Percentiles rank a stretch among this genome's conserved stretches.
phyloP scores from a whole-genome alignment of 1,284 basidiomycete species.

The Cryptococcus sp. region DNA sequence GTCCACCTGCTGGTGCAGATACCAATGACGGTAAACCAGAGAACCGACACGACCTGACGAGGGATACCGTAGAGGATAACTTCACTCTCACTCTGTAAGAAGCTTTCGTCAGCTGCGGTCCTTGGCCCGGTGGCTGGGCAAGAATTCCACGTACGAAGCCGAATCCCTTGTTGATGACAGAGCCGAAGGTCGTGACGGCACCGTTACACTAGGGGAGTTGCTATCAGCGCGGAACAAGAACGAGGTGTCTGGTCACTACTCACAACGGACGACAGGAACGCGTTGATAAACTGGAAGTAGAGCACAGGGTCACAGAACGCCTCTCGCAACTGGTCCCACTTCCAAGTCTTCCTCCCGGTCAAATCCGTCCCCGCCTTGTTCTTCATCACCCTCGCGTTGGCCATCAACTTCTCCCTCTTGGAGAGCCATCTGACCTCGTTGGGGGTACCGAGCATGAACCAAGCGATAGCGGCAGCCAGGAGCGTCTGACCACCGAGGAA shows the following conservation, averaged over 20 bases:
- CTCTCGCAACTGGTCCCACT: slow-evolving; percentile 37
- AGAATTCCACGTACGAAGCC: slow-evolving; percentile 1
- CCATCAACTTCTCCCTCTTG: slow-evolving; percentile 28
- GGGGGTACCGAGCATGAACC: slow-evolving; percentile 35
- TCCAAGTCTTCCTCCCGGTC: slow-evolving; percentile 29
- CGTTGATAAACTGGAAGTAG: slow-evolving; percentile 38
- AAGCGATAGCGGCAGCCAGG: slow-evolving; percentile 23
- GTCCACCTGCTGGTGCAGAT: slow-evolving; percentile 27
- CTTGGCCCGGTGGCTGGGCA: neutral
- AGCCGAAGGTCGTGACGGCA: slow-evolving; percentile 35
- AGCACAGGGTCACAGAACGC: slow-evolving; percentile 30
- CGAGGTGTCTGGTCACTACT: neutral
- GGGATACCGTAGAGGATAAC: slow-evolving; percentile 40
- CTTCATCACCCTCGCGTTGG: slow-evolving; percentile 32
- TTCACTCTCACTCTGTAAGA: slow-evolving; percentile 25
- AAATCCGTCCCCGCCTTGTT: slow-evolving; percentile 38
- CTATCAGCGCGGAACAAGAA: neutral
- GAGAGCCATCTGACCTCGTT: slow-evolving; percentile 38
- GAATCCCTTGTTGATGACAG: slow-evolving; percentile 20
- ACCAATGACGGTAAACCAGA: slow-evolving; percentile 40
- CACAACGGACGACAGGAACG: slow-evolving; percentile 21
- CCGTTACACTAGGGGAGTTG: slow-evolving; percentile 15
- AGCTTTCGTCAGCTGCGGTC: no score
- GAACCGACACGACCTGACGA: slow-evolving; percentile 30
- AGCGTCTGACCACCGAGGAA: slow-evolving; percentile 40